Percentiles rank a stretch among this genome's conserved stretches.
Evolutionary conservation across 768 basidiomycete genomes (phyloP).

Genomic region (Tulasnella sp.): DNA sequence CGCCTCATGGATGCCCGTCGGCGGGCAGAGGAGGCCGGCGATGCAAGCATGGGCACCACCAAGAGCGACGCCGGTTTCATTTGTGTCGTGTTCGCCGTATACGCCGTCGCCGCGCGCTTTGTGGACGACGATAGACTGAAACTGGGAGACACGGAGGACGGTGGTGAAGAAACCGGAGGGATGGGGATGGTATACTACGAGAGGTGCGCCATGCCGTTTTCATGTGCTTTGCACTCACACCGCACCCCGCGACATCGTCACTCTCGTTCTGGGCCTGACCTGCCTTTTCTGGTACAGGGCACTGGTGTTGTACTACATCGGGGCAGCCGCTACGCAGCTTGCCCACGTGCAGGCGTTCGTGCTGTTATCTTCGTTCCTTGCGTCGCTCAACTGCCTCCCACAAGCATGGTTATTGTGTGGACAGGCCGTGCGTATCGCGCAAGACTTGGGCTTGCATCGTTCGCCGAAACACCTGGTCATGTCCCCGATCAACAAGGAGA

Average conservation of each 20-base stretch:
- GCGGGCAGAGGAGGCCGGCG: neutral
- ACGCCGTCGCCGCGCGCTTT: conserved; percentile 74
- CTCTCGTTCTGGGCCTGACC: conserved; percentile 3
- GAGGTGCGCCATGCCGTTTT: conserved; percentile 40
- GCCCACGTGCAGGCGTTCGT: conserved; percentile 85
- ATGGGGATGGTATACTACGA: conserved; percentile 87
- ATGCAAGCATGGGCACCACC: neutral
- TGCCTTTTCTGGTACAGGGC: conserved; percentile 41
- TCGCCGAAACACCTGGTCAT: conserved; percentile 62
- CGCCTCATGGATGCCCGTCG: conserved; percentile 56
- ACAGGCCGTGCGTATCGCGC: conserved; percentile 78
- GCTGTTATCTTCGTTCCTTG: conserved; percentile 76
- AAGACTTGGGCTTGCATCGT: conserved; percentile 85
- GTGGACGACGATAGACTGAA: conserved; percentile 57
- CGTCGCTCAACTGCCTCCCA: conserved; percentile 84
- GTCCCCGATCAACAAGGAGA: conserved; percentile 71
- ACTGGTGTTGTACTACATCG: conserved; percentile 83
- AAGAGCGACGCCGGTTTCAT: conserved; percentile 55
- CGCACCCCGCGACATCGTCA: conserved; percentile 25
- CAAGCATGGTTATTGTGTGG: conserved; percentile 90
- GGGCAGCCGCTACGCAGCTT: conserved; percentile 70
- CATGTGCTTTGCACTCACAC: conserved; percentile 24
- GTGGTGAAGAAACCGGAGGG: conserved; percentile 59
- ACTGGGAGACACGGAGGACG: conserved; percentile 26
- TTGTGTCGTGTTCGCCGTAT: conserved; percentile 74